These are phyloP conservation scores for Ogataea trehalophila DNA, from an alignment of 805 yeast genomes.

Conservation along the genomic window DNA sequence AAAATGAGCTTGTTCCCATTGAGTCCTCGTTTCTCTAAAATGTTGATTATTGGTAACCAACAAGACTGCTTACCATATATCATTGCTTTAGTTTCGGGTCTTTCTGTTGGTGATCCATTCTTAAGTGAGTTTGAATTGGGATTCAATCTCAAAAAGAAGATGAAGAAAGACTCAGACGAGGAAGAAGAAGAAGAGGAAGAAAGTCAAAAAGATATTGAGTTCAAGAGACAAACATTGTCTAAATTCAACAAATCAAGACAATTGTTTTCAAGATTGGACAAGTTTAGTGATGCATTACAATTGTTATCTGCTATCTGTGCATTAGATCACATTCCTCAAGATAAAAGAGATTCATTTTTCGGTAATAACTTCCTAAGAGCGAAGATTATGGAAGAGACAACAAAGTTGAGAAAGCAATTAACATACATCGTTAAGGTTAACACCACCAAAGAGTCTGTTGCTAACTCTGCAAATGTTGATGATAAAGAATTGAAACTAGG, in stretches of 20 bases:
- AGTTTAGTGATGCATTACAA: slow-evolving; percentile 68
- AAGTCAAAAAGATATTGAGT: slow-evolving; percentile 35
- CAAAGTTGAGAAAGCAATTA: slow-evolving; percentile 75
- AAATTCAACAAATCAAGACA: slow-evolving; percentile 55
- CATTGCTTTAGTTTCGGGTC: slow-evolving; percentile 86
- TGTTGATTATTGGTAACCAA: slow-evolving; percentile 84
- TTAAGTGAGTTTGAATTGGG: slow-evolving; percentile 72
- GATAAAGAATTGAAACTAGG: slow-evolving; percentile 47
- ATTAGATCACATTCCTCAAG: slow-evolving; percentile 63
- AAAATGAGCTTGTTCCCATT: slow-evolving; percentile 89
- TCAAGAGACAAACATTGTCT: slow-evolving; percentile 38
- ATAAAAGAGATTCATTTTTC: slow-evolving; percentile 44
- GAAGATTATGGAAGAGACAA: slow-evolving; percentile 81
- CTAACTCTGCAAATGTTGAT: slow-evolving; percentile 36
- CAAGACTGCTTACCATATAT: slow-evolving; percentile 79
- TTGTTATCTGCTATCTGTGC: slow-evolving; percentile 84
- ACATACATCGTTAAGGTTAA: slow-evolving; percentile 67
- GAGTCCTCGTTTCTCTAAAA: slow-evolving; percentile 89
- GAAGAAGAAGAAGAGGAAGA: slow-evolving; percentile 31
- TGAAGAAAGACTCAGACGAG: slow-evolving; percentile 26
- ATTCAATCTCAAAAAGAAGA: slow-evolving; percentile 31
- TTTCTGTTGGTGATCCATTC: slow-evolving; percentile 93
- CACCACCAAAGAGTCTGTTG: slow-evolving; percentile 56
- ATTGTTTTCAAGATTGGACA: slow-evolving; percentile 63
- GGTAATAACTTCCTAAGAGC: slow-evolving; percentile 62